These are phyloP conservation scores for Fomitopsis schrenkii DNA, from an alignment of 1,284 basidiomycete genomes.

Conservation along the genomic window DNA sequence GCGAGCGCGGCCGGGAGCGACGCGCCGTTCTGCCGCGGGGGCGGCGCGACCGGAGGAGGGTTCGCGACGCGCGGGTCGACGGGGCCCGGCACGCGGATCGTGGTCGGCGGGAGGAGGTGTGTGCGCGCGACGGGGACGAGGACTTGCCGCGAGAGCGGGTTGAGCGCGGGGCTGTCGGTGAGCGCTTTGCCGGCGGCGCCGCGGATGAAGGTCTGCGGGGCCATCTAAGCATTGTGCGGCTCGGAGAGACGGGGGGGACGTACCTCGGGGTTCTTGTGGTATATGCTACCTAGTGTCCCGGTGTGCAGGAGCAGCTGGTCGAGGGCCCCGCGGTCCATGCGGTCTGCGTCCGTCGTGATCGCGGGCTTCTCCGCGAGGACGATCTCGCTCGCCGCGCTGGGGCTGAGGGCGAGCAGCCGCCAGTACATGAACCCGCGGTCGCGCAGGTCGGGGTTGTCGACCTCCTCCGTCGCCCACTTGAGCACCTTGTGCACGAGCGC, in stretches of 20 bases:
- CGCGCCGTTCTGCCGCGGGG: constrained; percentile 8
- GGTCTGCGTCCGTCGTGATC: constrained; percentile 96
- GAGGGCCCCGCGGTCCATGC: constrained; percentile 93
- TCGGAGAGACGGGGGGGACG: constrained; percentile 14
- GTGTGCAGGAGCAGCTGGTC: constrained; percentile 86
- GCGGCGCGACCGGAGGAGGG: background rate
- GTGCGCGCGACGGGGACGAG: constrained; percentile 57
- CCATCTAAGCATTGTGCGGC: background rate
- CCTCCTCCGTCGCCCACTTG: constrained; percentile 96
- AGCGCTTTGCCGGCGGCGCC: constrained; percentile 72
- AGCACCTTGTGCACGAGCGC: constrained; percentile 93
- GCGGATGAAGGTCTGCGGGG: constrained; percentile 74
- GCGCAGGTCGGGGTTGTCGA: constrained; percentile 95
- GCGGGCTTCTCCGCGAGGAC: constrained; percentile 94
- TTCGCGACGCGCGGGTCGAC: constrained; percentile 35
- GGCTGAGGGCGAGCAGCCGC: constrained; percentile 94
- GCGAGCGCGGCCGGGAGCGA: background rate
- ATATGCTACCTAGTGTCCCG: constrained; percentile 81
- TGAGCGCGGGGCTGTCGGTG: constrained; percentile 74
- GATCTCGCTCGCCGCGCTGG: constrained; percentile 83
- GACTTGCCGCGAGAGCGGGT: constrained; percentile 65
- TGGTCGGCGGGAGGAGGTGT: constrained; percentile 40
- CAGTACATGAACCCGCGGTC: constrained; percentile 99
- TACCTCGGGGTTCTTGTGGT: constrained; percentile 87
- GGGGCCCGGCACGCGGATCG: constrained; percentile 56